A percentile compares a stretch with the other conserved stretches of the same genome.
Evolutionary conservation across 345 rosid genomes (phyloP).

Genomic region (Eutrema yunnanense): DNA sequence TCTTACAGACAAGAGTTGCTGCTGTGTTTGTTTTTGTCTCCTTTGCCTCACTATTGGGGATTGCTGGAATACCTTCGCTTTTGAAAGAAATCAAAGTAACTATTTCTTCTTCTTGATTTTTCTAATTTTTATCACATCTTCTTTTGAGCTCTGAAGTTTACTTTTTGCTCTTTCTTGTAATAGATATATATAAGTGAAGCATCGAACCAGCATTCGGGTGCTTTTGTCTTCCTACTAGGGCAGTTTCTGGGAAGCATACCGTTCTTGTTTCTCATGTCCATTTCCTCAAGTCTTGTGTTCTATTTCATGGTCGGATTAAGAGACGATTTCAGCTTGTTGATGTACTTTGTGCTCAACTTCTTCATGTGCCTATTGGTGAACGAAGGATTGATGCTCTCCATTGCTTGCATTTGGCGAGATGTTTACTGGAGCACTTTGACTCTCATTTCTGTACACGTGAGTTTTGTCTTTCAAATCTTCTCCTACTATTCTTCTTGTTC

Average conservation of each 20-base stretch:
- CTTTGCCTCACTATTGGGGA: conserved; percentile 80
- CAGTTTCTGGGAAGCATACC: conserved; percentile 96
- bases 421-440: conserved; percentile 73
- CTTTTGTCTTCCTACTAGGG: conserved; percentile 80
- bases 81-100: conserved; percentile 77
- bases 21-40: conserved; percentile 83
- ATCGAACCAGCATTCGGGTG: conserved; percentile 87
- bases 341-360: conserved; percentile 98
- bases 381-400: conserved; percentile 76
- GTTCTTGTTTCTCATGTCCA: conserved; percentile 89
- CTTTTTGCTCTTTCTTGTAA: background rate
- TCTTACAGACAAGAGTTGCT: conserved; percentile 79
- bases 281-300: conserved; percentile 93
- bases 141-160: background rate
- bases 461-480: conserved; percentile 16
- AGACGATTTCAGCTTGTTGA: conserved; percentile 88
- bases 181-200: conserved; percentile 83
- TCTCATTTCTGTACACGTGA: conserved; percentile 60
- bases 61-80: conserved; percentile 74
- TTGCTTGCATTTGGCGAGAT: conserved; percentile 67
- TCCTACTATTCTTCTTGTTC: background rate
- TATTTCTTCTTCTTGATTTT: background rate
- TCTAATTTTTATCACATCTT: background rate
- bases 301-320: conserved; percentile 83
- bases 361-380: conserved; percentile 84